Percentiles rank a stretch among this genome's conserved stretches.
Conservation (phyloP, 768 basidiomycete genomes). For the Russula sp. region DNA sequence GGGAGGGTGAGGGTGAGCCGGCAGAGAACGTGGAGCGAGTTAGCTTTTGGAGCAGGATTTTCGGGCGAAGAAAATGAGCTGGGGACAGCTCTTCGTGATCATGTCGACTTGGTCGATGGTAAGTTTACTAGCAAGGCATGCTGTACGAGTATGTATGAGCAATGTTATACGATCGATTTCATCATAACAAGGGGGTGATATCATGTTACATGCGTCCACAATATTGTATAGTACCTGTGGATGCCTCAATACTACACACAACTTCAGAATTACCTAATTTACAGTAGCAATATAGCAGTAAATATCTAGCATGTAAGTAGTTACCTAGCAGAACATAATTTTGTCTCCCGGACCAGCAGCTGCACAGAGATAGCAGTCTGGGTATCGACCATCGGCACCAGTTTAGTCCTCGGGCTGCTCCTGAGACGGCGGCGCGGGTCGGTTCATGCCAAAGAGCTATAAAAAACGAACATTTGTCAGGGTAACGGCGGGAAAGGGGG, state of each 20-base stretch:
- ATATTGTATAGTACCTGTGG: too few relatives aligned
- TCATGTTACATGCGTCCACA: too few relatives aligned
- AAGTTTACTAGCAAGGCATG: too few relatives aligned
- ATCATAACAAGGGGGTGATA: too few relatives aligned
- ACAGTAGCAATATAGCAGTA: too few relatives aligned
- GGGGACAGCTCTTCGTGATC: background rate
- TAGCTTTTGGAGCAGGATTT: background rate
- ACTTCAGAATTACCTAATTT: too few relatives aligned
- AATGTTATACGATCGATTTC: too few relatives aligned
- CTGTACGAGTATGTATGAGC: too few relatives aligned
- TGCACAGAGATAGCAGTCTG: background rate
- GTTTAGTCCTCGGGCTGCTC: background rate
- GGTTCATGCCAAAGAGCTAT: conserved; percentile 36
- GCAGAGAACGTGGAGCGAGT: background rate
- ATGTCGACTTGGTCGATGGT: background rate
- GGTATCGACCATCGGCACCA: background rate
- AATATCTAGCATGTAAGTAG: background rate
- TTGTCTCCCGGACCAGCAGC: background rate
- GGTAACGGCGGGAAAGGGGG: background rate
- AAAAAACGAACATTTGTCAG: background rate
- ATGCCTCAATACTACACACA: too few relatives aligned
- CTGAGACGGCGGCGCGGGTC: background rate
- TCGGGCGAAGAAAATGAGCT: background rate
- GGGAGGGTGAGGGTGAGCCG: background rate
- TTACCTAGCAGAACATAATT: background rate